Evolutionary conservation across 257 asterid species (phyloP), one percentile per base, ranked within the genome.

Genomic region (Solanum lignicaule): DNA sequence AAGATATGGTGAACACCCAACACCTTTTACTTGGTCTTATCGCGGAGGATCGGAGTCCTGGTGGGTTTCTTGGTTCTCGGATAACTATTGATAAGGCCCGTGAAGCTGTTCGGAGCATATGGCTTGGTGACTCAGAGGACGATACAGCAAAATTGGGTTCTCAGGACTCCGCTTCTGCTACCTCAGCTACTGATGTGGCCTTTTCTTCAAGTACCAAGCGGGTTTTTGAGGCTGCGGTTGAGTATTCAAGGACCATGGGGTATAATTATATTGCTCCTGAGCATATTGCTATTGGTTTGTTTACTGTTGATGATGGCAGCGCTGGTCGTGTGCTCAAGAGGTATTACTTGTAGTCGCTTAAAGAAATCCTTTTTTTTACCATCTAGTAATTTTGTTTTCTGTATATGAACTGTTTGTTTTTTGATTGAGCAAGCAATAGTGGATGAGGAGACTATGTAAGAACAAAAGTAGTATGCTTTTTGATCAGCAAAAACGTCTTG

Each of bases 171-270:
- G 91, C 73, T 79, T 88, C 97, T 31, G 94, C 87, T 68, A 78
- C 91, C 12, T 94, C 97, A 15, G 98, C 99, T 16, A 93, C 98
- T 66, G 98, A 95, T 88, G 93, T 97, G 90, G 94, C 98, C 18
- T 97, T 97, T 88, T 94, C 98, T 0, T 29, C 91, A 0, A 89
- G 93, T 91, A 91, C 98, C 5, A 97, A 97, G 88, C 92, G 94
- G 14, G 98, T 96, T 38, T 95, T 97, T 86, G 99, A 97, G 93
- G 99, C 99, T n/a, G 99, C 99, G 0, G 98, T 94, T 16, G 99
- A 95, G 94, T 97, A 95, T 91, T 97, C 99, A 11, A 94, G 86
- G 94, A 92, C 95, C 18, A 91, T 93, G 96, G 99, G 98, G 58
- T 90, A 96, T 85, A 96, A 96, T 93, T 97, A 90, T 88, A 95